Evolutionary conservation across 2,329 filamentous ascomycete species (phyloP), one percentile per base, ranked within the genome.

Genomic region (Clonostachys chloroleuca): DNA sequence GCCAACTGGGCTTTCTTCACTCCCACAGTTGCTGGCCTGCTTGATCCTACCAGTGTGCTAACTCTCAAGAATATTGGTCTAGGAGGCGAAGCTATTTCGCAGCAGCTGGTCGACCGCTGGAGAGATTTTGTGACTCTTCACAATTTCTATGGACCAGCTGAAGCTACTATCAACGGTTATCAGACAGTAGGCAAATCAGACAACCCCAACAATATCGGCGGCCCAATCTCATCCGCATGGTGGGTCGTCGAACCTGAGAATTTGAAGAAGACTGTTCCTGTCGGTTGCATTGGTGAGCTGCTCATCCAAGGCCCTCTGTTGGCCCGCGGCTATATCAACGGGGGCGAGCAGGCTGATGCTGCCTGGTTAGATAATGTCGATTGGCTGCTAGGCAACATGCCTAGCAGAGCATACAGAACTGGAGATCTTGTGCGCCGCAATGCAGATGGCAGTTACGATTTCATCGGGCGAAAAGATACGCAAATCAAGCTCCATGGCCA

Each of bases 401-500:
- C 24, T 12, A 37, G 12, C 12, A 14, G 36, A 20, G 48, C 55
- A 10, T 58, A 59, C 37, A 45, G 49, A 36, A 58, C 56, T 20
- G 36, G 47, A 18, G 37, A 42, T n/a, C 16, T 40, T n/a, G 42
- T 40, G 16, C 13, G 37, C 24, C 20, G 36, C 13, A 45, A 41
- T 9, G 3, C 20, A 12, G 43, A 45, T 30, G 47, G 47, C 33
- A 34, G 24, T 4, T 12, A 42, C 6, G 42, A 34, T 10, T 45
- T 35, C 14, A 13, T 45, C 1, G 40, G 40, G 6, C 47, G 47
- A 12, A 34, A 39, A 20, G 47, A 47, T 18, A 49, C 44, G 5
- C 47, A 80, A 55, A 67, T 80, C 42, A 81, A 81, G 55, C 56
- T 81, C 12, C 67, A 70, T 20, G 81, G 80, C 40, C 78, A 70